Percentiles rank a stretch among this genome's conserved stretches.
Evolutionary conservation across 768 basidiomycete species (phyloP).

Genomic region (Auriculariales sp.): DNA sequence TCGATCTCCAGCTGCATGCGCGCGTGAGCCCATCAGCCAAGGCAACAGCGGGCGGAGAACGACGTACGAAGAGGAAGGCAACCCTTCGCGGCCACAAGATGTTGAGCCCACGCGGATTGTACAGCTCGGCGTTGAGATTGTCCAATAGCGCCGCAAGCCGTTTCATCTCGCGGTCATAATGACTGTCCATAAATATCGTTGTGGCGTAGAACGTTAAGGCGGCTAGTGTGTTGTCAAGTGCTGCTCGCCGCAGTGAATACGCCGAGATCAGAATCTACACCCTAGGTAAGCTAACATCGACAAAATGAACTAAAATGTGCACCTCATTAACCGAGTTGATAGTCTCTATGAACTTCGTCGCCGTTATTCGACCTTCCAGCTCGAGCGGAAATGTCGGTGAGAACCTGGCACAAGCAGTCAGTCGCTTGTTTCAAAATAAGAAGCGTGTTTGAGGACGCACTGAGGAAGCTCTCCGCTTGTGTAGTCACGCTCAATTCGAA

Average conservation of each 20-base stretch:
- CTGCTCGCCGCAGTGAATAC: constrained; percentile 56
- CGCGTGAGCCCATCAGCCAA: constrained; percentile 2
- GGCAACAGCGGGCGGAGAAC: constrained; percentile 19
- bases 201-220: constrained; percentile 75
- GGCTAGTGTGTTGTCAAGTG: constrained; percentile 67
- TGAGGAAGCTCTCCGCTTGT: constrained; percentile 79
- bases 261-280: constrained; percentile 88
- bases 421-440: too few species aligned
- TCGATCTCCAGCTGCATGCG: constrained; percentile 75
- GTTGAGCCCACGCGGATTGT: constrained; percentile 78
- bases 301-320: too few species aligned
- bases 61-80: constrained; percentile 85
- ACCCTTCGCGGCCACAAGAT: constrained; percentile 73
- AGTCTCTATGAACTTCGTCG: constrained; percentile 78
- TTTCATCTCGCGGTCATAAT: constrained; percentile 51
- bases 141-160: constrained; percentile 48
- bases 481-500: constrained; percentile 89
- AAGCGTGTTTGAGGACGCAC: too few species aligned
- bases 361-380: constrained; percentile 83
- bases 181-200: not conserved
- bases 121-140: constrained; percentile 53
- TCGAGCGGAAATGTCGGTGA: constrained; percentile 80
- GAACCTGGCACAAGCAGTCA: constrained; percentile 29
- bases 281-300: too few species aligned
- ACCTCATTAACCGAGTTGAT: constrained; percentile 84